These are phyloP conservation scores for Mychonastes homosphaera DNA, from an alignment of 139 green algal genomes.

Conservation along the genomic window DNA sequence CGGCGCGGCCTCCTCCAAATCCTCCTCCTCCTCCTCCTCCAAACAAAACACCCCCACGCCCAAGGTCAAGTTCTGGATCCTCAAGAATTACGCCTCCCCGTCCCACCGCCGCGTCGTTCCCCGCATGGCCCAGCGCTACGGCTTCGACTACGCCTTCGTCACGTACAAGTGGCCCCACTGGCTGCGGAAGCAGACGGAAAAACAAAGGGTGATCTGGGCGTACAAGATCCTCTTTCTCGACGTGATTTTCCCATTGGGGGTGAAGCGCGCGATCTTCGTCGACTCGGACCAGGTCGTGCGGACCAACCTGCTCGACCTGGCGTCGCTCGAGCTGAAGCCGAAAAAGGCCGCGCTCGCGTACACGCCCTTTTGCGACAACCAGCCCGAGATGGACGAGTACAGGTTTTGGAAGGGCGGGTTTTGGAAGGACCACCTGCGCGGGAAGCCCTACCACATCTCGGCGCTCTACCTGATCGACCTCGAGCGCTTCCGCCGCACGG, in stretches of 20 bases:
- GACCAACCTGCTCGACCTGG: conserved; percentile 81
- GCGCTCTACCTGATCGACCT: conserved; percentile 96
- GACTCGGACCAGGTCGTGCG: conserved; percentile 94
- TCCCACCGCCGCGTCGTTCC: conserved; percentile 69
- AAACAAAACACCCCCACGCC: conserved; percentile 2
- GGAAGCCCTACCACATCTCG: conserved; percentile 95
- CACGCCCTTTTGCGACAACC: conserved; percentile 98
- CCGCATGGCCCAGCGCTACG: conserved; percentile 69
- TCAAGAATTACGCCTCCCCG: conserved; percentile 98
- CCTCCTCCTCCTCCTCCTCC: too few relatives aligned
- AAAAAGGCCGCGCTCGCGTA: conserved; percentile 85
- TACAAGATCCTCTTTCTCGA: conserved; percentile 99
- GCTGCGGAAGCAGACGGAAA: conserved; percentile 89
- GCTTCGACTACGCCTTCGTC: conserved; percentile 92
- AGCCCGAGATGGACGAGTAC: conserved; percentile 93
- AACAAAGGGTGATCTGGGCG: conserved; percentile 76
- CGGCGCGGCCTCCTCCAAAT: background rate
- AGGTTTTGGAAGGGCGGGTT: conserved; percentile 98
- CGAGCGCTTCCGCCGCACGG: conserved; percentile 50
- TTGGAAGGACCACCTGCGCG: conserved; percentile 87
- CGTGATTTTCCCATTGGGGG: conserved; percentile 88
- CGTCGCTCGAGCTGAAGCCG: conserved; percentile 79
- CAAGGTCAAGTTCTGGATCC: conserved; percentile 98
- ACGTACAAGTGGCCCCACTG: conserved; percentile 99
- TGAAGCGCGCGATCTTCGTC: conserved; percentile 90